phyloP scores from a whole-genome alignment of 2,329 filamentous ascomycete genomes.

The Exophiala sp. region DNA sequence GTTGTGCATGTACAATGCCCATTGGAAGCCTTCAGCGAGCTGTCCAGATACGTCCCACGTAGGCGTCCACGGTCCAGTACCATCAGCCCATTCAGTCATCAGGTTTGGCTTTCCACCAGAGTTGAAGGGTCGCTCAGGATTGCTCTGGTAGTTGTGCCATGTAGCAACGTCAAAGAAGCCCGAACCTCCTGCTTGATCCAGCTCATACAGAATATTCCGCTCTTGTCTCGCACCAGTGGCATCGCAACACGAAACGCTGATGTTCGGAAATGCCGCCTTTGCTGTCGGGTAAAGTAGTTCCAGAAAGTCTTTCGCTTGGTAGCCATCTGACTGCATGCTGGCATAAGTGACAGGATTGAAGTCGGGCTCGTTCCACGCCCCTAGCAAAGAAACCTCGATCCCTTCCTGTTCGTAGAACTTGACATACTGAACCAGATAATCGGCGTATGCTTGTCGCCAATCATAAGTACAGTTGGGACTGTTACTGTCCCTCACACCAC shows the following conservation, averaged over 20 bases:
- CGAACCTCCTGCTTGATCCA: constrained; percentile 39
- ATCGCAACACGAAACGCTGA: constrained; percentile 46
- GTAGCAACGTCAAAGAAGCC: constrained; percentile 41
- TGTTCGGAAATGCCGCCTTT: constrained; percentile 36
- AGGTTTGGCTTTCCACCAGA: constrained; percentile 10
- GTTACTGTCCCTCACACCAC: constrained; percentile 40
- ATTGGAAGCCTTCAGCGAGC: constrained; percentile 50
- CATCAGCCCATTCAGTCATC: constrained; percentile 23
- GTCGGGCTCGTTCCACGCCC: constrained; percentile 48
- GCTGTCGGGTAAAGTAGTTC: constrained; percentile 43
- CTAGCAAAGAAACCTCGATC: constrained; percentile 41
- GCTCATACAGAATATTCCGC: constrained; percentile 36
- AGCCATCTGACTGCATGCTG: constrained; percentile 46
- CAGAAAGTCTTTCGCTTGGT: constrained; percentile 52
- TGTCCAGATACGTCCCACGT: constrained; percentile 27
- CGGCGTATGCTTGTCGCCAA: constrained; percentile 50
- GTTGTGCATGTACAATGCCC: constrained; percentile 54
- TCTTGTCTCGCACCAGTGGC: constrained; percentile 43
- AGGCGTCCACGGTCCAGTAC: constrained; percentile 52
- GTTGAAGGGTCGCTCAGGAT: constrained; percentile 14
- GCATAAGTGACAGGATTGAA: constrained; percentile 39
- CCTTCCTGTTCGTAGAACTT: constrained; percentile 41
- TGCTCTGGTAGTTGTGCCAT: constrained; percentile 17
- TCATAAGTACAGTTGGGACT: constrained; percentile 39
- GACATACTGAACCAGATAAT: constrained; percentile 48